phyloP scores from a whole-genome alignment of 2,329 filamentous ascomycete genomes.

The Paramyrothecium roridum region DNA sequence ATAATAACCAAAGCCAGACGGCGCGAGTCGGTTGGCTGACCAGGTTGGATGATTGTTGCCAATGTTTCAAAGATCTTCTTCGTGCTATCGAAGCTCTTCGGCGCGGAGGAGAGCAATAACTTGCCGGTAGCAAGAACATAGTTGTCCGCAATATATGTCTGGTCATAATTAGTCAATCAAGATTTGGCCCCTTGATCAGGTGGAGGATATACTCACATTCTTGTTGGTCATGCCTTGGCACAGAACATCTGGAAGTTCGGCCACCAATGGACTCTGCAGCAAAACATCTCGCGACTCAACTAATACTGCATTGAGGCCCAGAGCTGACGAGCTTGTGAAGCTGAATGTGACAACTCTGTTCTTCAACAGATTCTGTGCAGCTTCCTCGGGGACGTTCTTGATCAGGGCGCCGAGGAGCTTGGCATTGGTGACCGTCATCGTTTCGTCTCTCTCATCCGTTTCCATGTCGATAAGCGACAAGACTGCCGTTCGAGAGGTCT shows the following conservation, averaged over 20 bases:
- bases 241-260: conserved; percentile 75
- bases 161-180: conserved; percentile 6
- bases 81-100: conserved; percentile 70
- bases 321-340: conserved; percentile 73
- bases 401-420: conserved; percentile 86
- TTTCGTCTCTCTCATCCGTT: conserved; percentile 67
- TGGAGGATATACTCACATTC: conserved; percentile 54
- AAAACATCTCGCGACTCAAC: conserved; percentile 74
- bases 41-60: conserved; percentile 71
- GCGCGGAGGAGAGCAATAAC: conserved; percentile 69
- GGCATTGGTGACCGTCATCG: conserved; percentile 86
- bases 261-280: conserved; percentile 60
- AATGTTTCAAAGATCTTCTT: conserved; percentile 80
- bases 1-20: conserved; percentile 83
- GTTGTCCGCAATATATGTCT: conserved; percentile 86
- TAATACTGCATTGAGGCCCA: conserved; percentile 86
- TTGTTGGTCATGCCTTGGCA: conserved; percentile 76
- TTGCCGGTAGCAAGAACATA: conserved; percentile 88
- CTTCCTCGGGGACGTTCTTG: conserved; percentile 76
- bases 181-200: neutral
- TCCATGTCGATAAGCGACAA: conserved; percentile 86
- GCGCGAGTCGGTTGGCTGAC: conserved; percentile 76
- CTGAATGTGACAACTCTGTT: conserved; percentile 76
- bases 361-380: conserved; percentile 57
- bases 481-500: conserved; percentile 81